Base-by-base conservation (phyloP, 768 basidiomycete species). In the Amanita molliuscula region DNA sequence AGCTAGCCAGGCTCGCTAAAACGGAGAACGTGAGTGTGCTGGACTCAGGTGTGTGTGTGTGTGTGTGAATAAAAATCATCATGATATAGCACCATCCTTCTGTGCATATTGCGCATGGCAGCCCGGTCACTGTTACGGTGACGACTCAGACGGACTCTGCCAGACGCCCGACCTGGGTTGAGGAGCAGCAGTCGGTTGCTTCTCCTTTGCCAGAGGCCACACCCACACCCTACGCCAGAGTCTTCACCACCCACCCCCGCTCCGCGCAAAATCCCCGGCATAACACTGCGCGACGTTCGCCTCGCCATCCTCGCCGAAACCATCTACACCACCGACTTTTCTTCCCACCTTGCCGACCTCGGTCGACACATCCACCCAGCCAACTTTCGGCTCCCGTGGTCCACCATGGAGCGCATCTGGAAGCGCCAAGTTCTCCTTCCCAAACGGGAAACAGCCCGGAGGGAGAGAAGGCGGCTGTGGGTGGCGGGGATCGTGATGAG, bases 81-180 rank as follows among this genome's bases (percentile, higher is more conserved):
- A 26, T 20, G 3, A n/a, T 0, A 18, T 15, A 52, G 51, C 51
- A 52, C 26, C 51, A 52, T 34, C 51, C 51, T 11, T 45, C 43
- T n/a, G 33, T 52, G 4, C 36, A 35, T 34, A 38, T 52, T 9
- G 44, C 37, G 37, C 38, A 46, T 18, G 45, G 38, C n/a, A 46
- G n/a, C 15, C 51, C 51, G 8, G 21, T 41, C 21, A 47, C 35
- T 9, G 45, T 52, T 18, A 45, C 45, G 13, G 44, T 52, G 29
- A 46, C 44, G 4, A 52, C 38, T 37, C 51, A 52, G 21, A 52
- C 51, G 0, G 44, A 52, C 44, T 52, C 51, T 1, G 51, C 51
- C 6, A 52, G 13, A 16, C 43, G 51, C 5, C 51, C 51, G 10
- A 37, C 25, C 2, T 52, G 51, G 51, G 33, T 34, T 8, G 51